These are phyloP conservation scores for Metschnikowia henanensis DNA, from an alignment of 805 yeast genomes.

Conservation along the genomic window DNA sequence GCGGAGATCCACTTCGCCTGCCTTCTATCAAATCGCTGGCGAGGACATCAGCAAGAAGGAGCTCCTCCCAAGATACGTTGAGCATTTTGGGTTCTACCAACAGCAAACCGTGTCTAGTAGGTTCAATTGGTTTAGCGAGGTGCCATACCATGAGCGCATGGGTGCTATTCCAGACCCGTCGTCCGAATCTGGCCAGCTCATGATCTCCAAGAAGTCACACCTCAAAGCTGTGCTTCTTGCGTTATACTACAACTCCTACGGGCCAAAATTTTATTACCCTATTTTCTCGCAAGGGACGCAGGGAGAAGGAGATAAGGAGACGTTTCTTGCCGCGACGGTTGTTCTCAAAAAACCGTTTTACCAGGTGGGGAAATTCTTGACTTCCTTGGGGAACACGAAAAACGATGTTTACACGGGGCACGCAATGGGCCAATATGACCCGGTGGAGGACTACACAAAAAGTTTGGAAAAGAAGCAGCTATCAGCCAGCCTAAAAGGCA, in stretches of 20 bases:
- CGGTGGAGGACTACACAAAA: slow-evolving; percentile 52
- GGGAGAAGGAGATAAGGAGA: slow-evolving; percentile 86
- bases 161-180: slow-evolving; percentile 72
- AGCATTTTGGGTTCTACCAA: slow-evolving; percentile 18
- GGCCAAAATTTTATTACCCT: slow-evolving; percentile 43
- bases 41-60: slow-evolving; percentile 31
- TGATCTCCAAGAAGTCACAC: slow-evolving; percentile 58
- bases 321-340: slow-evolving; percentile 69
- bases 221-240: slow-evolving; percentile 57
- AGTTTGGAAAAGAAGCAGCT: slow-evolving; percentile 12
- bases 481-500: slow-evolving; percentile 6
- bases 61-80: slow-evolving; percentile 35
- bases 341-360: slow-evolving; percentile 48
- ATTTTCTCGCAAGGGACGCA: slow-evolving; percentile 45
- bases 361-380: slow-evolving; percentile 52
- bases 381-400: slow-evolving; percentile 49
- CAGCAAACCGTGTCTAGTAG: slow-evolving; percentile 7
- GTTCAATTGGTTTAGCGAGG: slow-evolving; percentile 10
- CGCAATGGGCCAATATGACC: slow-evolving; percentile 77
- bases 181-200: slow-evolving; percentile 67
- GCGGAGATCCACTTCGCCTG: slow-evolving; percentile 80
- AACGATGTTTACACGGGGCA: slow-evolving; percentile 55
- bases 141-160: slow-evolving; percentile 61
- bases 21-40: slow-evolving; percentile 67
- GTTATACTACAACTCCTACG: slow-evolving; percentile 61